Conservation (phyloP, 2,329 filamentous ascomycete genomes). For the Pseudogymnoascus sp. region DNA sequence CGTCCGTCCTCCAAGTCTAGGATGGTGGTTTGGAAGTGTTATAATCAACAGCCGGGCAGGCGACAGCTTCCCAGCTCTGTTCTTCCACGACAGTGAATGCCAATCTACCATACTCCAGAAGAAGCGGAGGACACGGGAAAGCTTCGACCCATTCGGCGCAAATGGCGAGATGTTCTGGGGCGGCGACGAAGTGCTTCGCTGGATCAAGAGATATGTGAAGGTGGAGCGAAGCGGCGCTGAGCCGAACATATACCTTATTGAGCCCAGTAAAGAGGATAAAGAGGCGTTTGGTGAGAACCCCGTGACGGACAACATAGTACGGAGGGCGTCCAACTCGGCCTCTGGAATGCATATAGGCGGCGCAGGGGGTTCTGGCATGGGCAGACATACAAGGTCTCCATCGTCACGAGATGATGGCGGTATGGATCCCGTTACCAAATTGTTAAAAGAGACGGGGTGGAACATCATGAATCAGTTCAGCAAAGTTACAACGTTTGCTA, state of each 20-base stretch:
- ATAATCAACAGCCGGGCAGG: constrained; percentile 87
- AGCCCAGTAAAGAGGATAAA: constrained; percentile 78
- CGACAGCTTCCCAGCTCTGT: constrained; percentile 88
- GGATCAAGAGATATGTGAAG: constrained; percentile 75
- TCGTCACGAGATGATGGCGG: constrained; percentile 50
- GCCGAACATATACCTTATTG: constrained; percentile 82
- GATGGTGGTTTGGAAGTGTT: constrained; percentile 97
- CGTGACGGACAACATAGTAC: constrained; percentile 35
- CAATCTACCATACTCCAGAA: constrained; percentile 92
- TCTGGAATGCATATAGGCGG: constrained; percentile 28
- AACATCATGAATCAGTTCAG: constrained; percentile 94
- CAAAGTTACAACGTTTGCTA: constrained; percentile 92
- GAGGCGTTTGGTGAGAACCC: constrained; percentile 55
- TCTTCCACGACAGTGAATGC: constrained; percentile 97
- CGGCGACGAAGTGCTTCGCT: constrained; percentile 86
- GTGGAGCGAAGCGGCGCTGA: constrained; percentile 81
- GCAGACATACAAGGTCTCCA: constrained; percentile 20
- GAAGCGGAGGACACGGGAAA: constrained; percentile 74
- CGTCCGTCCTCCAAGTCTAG: constrained; percentile 82
- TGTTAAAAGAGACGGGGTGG: constrained; percentile 91
- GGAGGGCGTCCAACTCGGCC: constrained; percentile 28
- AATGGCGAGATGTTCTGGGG: constrained; percentile 92
- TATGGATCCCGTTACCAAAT: constrained; percentile 91
- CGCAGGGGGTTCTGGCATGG: constrained; percentile 31
- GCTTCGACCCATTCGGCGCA: constrained; percentile 83